A percentile compares a stretch with the other conserved stretches of the same genome.
These are phyloP conservation scores for Chlamydomonas sp. DNA, from an alignment of 139 green algal species.

Conservation along the genomic window DNA sequence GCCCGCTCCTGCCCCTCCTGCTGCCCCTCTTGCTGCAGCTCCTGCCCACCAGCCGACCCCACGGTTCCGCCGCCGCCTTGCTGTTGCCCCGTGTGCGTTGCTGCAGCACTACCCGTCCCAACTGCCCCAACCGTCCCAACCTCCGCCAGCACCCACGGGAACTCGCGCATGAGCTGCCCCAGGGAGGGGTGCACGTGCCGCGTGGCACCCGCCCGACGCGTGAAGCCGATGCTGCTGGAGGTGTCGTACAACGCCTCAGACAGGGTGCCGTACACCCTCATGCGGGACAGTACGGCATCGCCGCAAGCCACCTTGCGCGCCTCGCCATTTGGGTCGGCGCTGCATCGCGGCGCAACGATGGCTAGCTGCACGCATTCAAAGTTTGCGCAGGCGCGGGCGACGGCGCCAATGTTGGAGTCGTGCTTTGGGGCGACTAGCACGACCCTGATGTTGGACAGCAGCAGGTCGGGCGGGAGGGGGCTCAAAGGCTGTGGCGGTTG, in stretches of 20 bases:
- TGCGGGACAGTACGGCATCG: constrained; percentile 37
- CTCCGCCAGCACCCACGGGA: constrained; percentile 27
- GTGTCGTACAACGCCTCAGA: constrained; percentile 41
- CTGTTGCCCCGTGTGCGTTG: too few species aligned
- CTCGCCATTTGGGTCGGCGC: constrained; percentile 24
- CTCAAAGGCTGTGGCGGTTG: not conserved
- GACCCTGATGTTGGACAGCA: constrained; percentile 45
- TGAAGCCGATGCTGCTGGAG: constrained; percentile 68
- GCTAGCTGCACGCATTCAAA: constrained; percentile 53
- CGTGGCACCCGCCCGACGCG: constrained; percentile 54
- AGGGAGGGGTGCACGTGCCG: constrained; percentile 54
- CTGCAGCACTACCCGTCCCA: too few species aligned
- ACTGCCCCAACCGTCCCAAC: too few species aligned
- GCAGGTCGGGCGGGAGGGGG: not conserved
- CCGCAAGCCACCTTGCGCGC: constrained; percentile 56
- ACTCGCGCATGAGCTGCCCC: constrained; percentile 33
- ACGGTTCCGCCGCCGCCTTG: not conserved
- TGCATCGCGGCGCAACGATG: constrained; percentile 22
- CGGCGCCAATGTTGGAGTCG: constrained; percentile 61
- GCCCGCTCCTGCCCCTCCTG: not conserved
- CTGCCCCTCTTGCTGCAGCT: not conserved
- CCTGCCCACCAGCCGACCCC: not conserved
- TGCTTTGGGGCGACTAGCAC: constrained; percentile 65
- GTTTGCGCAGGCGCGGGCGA: constrained; percentile 57
- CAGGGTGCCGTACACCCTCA: constrained; percentile 45